A percentile compares a stretch with the other conserved stretches of the same genome.
Evolutionary conservation across 139 green algal genomes (phyloP).

Genomic region (Picochlorum sp.): DNA sequence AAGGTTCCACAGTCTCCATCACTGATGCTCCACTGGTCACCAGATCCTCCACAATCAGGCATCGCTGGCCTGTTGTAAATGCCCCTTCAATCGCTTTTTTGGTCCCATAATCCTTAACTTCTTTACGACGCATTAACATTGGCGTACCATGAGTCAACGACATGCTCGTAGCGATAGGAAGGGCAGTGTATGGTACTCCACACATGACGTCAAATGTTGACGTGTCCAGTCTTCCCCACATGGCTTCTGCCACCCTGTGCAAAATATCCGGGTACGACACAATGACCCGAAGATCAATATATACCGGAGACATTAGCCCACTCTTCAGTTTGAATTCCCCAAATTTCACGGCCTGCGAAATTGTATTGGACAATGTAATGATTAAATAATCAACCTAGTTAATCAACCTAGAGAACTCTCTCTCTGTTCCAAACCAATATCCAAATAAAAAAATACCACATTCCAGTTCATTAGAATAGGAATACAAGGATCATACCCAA

Average conservation of each 20-base stretch:
- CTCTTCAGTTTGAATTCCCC: conserved; percentile 98
- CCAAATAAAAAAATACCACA: background rate
- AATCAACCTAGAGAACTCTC: no score
- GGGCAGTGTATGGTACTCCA: conserved; percentile 97
- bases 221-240: conserved; percentile 63
- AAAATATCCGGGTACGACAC: conserved; percentile 97
- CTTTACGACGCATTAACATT: conserved; percentile 93
- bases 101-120: conserved; percentile 98
- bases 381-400: no score
- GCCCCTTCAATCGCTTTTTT: conserved; percentile 98
- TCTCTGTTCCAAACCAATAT: background rate
- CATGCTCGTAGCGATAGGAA: conserved; percentile 97
- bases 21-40: conserved; percentile 92
- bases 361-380: background rate
- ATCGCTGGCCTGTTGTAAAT: conserved; percentile 75
- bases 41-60: conserved; percentile 96
- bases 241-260: conserved; percentile 68
- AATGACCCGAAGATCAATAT: conserved; percentile 96
- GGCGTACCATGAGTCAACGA: conserved; percentile 65
- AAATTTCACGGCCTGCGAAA: conserved; percentile 92
- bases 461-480: no score
- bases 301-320: conserved; percentile 90
- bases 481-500: no score
- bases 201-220: conserved; percentile 92
- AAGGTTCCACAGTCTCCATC: conserved; percentile 90